phyloP scores from a whole-genome alignment of 192 early-diverging fungal genomes.

The Coemansia sp. region DNA sequence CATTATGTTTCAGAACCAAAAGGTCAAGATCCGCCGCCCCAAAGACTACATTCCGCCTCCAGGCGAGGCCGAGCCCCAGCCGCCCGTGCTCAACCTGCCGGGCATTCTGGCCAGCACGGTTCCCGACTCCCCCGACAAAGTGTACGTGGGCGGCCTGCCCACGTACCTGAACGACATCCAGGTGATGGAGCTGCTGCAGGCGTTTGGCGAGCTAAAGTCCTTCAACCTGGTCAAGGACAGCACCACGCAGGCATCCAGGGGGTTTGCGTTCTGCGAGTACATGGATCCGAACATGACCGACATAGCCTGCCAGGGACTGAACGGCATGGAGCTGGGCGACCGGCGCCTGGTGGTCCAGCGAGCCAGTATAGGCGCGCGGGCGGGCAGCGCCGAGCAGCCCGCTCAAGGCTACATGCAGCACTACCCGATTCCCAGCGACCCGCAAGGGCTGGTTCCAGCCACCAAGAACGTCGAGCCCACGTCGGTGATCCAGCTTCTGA shows the following conservation, averaged over 20 bases:
- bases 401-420: constrained; percentile 4
- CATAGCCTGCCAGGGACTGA: constrained; percentile 89
- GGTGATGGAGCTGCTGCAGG: constrained; percentile 85
- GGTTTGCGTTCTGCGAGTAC: constrained; percentile 98
- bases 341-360: constrained; percentile 91
- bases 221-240: constrained; percentile 93
- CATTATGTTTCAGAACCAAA: constrained; percentile 75
- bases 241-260: constrained; percentile 71
- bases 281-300: constrained; percentile 84
- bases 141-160: constrained; percentile 93
- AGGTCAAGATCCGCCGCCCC: constrained; percentile 88
- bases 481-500: constrained; percentile 81
- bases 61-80: constrained; percentile 58
- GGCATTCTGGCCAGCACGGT: constrained; percentile 87
- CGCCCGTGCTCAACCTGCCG: constrained; percentile 64
- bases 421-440: constrained; percentile 34
- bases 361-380: constrained; percentile 79
- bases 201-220: constrained; percentile 89
- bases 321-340: constrained; percentile 94
- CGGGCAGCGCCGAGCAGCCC: constrained; percentile 9
- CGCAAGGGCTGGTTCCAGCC: constrained; percentile 9
- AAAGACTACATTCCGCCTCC: constrained; percentile 79
- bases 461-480: constrained; percentile 59
- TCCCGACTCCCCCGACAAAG: constrained; percentile 87
- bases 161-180: constrained; percentile 87